Conservation (phyloP, 1,139 yeast genomes). For the Geotrichum australiense region DNA sequence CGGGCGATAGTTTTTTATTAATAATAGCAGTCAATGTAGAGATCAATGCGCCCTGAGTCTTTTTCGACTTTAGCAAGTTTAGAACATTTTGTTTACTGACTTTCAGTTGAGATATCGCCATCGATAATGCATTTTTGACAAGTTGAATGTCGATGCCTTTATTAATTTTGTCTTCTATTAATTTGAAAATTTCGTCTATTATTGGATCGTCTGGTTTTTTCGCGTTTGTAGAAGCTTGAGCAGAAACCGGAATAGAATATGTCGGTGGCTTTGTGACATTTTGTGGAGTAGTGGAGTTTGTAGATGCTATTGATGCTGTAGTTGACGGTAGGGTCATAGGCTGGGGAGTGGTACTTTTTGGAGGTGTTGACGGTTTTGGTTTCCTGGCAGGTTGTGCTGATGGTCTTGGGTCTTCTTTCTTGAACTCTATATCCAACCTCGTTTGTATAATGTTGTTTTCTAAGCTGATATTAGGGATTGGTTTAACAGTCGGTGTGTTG, state of each 20-base stretch:
- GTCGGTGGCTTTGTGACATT: background rate
- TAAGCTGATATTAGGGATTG: background rate
- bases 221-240: constrained; percentile 20
- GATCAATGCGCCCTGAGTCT: constrained; percentile 78
- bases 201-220: constrained; percentile 10
- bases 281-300: constrained; percentile 1
- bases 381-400: background rate
- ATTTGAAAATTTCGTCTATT: constrained; percentile 26
- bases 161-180: constrained; percentile 33
- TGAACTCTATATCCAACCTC: background rate
- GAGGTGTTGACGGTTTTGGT: background rate
- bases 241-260: constrained; percentile 19
- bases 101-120: constrained; percentile 89
- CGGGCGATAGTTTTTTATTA: constrained; percentile 32
- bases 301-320: background rate
- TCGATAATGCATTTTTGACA: constrained; percentile 85
- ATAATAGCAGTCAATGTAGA: constrained; percentile 77
- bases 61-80: constrained; percentile 61
- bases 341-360: background rate
- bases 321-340: background rate
- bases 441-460: constrained; percentile 1
- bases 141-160: constrained; percentile 42
- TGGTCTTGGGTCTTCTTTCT: background rate
- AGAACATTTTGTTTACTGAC: constrained; percentile 74
- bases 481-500: background rate